Evolutionary conservation across 371 early-diverging fungal species (phyloP).

Genomic region (Vittaforma corneae): DNA sequence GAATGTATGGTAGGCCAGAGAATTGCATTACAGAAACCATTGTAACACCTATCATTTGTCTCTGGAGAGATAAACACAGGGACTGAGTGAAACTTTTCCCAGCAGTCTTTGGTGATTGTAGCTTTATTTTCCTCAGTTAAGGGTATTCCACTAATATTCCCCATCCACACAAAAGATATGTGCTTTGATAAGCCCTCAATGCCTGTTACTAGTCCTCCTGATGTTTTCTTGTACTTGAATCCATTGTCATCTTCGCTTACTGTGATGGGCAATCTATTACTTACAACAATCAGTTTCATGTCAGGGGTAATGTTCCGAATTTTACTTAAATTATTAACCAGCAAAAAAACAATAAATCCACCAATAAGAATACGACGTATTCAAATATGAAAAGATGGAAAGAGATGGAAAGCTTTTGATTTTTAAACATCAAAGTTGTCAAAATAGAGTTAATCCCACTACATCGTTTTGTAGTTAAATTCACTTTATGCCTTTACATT

Average conservation of each 20-base stretch:
- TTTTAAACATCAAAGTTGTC: no score
- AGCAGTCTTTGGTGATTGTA: conserved; percentile 64
- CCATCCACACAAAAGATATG: conserved; percentile 93
- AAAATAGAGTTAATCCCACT: no score
- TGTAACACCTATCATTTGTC: conserved; percentile 89
- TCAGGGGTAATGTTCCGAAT: neutral
- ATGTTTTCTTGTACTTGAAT: conserved; percentile 69
- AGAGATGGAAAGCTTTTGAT: no score
- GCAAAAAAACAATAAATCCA: neutral
- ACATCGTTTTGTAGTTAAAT: no score
- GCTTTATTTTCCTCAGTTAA: conserved; percentile 70
- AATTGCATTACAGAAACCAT: conserved; percentile 83
- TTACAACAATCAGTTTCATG: conserved; percentile 74
- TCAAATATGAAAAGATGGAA: no score
- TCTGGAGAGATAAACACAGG: conserved; percentile 89
- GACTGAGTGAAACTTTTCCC: conserved; percentile 70
- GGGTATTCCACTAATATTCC: conserved; percentile 82
- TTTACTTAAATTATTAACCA: neutral
- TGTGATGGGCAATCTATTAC: conserved; percentile 95
- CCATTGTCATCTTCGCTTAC: conserved; percentile 65
- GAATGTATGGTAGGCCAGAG: conserved; percentile 98
- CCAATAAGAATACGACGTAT: neutral
- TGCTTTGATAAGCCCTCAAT: conserved; percentile 77
- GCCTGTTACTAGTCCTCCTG: conserved; percentile 92
- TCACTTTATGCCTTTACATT: no score